Base-by-base conservation (phyloP, 352 stramenopile genomes). In the Pythium guiyangense region DNA sequence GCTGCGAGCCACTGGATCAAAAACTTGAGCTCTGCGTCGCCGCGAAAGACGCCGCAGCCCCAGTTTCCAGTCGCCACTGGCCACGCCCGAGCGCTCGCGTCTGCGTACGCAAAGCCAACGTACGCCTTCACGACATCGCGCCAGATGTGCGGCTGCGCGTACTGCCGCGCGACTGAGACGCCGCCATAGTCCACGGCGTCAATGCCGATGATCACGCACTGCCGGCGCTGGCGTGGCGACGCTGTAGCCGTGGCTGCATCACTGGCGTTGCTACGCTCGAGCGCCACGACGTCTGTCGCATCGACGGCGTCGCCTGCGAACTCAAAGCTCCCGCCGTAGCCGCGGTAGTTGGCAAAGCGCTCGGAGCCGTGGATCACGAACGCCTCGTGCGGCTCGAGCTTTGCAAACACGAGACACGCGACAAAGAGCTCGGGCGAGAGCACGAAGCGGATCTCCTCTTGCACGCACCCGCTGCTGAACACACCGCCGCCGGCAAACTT, bases 361-460 rank as follows among this genome's bases (percentile, higher is more conserved):
- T 90, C 80, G 2, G 73, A 74, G 26, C 83, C 83, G 57, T 83
- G 73, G 31, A 92, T 71, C 25, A 84, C 69, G 59, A 92, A 92
- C 8, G 77, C 70, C 57, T 92, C 83, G 60, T 90, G 68, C 2
- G 66, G 49, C 42, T 88, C 80, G 27, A 92, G 54, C 39, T 75
- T 77, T 8, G 74, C 75, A 51, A 88, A 84, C 3, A 92, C 43
- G 6, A 89, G 64, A 40, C 81, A 92, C 10, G 80, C 53, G 22
- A 89, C 66, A 10, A 94, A 57, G 27, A 90, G 60, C 54, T 94
- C 84, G 0, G 84, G 84, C 15, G 79, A 90, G 10, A 92, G 54
- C 26, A 88, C 34, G 22, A 94, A 94, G 3, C 82, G 84, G 49
- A 94, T 94, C 70, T 94, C 84, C 63, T 94, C 84, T 47, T 94